phyloP scores from a whole-genome alignment of 2,329 filamentous ascomycete species.

The Fusarium mundagurra region DNA sequence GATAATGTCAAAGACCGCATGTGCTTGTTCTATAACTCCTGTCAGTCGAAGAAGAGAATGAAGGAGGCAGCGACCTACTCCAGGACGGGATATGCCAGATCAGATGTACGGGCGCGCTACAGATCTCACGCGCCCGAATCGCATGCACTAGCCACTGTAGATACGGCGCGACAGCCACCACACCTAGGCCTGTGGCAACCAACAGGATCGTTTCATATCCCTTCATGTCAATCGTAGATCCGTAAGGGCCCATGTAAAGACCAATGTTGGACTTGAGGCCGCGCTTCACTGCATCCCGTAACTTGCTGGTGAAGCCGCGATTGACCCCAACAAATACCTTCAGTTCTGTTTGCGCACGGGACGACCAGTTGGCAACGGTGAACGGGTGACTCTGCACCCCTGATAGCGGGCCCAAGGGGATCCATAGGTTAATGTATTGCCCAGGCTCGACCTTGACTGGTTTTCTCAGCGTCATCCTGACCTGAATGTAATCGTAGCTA shows the following conservation, averaged over 20 bases:
- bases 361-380: conserved; percentile 4
- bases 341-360: not conserved
- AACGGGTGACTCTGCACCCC: conserved; percentile 9
- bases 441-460: conserved; percentile 9
- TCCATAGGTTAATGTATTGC: conserved; percentile 14
- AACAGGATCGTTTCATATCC: not conserved
- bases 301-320: conserved; percentile 1
- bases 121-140: not conserved
- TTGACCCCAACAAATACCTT: not conserved
- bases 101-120: conserved; percentile 1
- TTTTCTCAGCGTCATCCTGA: not conserved
- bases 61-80: not conserved
- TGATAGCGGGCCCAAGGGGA: not conserved
- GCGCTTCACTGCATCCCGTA: not conserved
- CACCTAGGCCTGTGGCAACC: conserved; percentile 10
- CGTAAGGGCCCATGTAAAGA: conserved; percentile 8
- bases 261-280: not conserved
- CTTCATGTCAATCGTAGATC: not conserved
- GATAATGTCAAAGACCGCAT: not conserved
- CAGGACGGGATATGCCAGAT: conserved; percentile 11
- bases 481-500: not conserved
- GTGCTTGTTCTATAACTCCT: not conserved
- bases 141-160: conserved; percentile 3
- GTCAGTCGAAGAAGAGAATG: not conserved
- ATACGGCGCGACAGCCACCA: conserved; percentile 11